These are phyloP conservation scores for Sequoiadendron giganteum DNA, from an alignment of 75 land plant species.

Conservation along the genomic window DNA sequence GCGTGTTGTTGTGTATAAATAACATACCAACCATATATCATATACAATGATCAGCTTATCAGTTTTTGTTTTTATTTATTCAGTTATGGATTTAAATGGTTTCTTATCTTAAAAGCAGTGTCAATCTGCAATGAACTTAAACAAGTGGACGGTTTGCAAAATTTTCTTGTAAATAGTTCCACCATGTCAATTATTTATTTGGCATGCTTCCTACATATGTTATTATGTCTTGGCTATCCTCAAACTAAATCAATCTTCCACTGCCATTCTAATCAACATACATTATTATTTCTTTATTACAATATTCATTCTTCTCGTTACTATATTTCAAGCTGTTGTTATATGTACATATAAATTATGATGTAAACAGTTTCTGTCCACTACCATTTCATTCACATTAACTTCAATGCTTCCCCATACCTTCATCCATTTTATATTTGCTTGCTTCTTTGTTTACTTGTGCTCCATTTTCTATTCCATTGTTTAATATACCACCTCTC, in stretches of 20 bases:
- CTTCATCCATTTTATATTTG: neutral
- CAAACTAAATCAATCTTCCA: too few relatives aligned
- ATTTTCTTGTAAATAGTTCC: neutral
- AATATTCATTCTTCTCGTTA: neutral
- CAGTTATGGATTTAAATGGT: neutral
- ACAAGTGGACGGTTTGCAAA: neutral
- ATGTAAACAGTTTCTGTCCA: neutral
- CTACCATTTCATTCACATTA: neutral
- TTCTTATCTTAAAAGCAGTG: neutral
- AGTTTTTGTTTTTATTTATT: too few relatives aligned
- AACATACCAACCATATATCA: neutral
- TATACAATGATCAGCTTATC: neutral
- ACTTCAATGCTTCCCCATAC: neutral
- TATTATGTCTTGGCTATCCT: neutral
- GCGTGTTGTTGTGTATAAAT: neutral
- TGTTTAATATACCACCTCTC: neutral
- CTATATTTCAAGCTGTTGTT: too few relatives aligned
- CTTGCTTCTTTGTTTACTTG: neutral
- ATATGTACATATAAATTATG: too few relatives aligned
- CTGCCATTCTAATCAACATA: neutral
- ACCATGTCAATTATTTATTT: neutral
- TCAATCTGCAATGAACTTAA: neutral
- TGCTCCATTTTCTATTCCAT: neutral
- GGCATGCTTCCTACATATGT: neutral
- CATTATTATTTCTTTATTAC: neutral